Conservation (phyloP, 2,329 filamentous ascomycete species). For the Aspergillus jensenii region DNA sequence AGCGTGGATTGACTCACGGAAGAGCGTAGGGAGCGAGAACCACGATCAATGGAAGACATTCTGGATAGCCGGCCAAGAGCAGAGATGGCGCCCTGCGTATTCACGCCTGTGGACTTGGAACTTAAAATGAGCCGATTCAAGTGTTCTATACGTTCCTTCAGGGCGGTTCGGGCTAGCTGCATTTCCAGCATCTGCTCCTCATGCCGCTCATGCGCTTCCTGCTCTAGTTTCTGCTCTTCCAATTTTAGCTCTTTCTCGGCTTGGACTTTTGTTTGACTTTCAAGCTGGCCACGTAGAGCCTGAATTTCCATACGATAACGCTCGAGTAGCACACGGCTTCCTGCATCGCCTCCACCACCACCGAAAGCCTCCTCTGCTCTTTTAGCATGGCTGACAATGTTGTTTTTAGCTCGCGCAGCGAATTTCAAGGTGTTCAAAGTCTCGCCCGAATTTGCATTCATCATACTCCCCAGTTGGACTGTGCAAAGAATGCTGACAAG, state of each 20-base stretch:
- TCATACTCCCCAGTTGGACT: constrained; percentile 78
- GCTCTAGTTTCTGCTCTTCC: constrained; percentile 72
- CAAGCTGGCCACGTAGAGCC: constrained; percentile 76
- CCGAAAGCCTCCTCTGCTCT: constrained; percentile 86
- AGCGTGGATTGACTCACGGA: constrained; percentile 66
- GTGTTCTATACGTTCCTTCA: constrained; percentile 97
- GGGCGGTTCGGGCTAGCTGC: constrained; percentile 89
- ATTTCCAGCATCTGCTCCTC: constrained; percentile 99
- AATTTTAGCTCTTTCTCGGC: constrained; percentile 62
- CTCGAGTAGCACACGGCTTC: constrained; percentile 82
- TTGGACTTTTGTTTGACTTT: constrained; percentile 71
- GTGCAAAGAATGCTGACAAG: constrained; percentile 97
- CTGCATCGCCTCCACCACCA: constrained; percentile 73
- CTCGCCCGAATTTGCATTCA: constrained; percentile 76
- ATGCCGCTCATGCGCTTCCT: constrained; percentile 80
- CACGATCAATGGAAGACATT: constrained; percentile 51
- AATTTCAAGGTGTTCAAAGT: constrained; percentile 97
- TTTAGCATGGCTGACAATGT: constrained; percentile 95
- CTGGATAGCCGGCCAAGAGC: constrained; percentile 65
- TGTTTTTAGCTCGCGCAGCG: constrained; percentile 94
- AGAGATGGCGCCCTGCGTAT: constrained; percentile 70
- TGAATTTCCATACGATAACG: constrained; percentile 91
- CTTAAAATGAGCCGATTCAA: constrained; percentile 92
- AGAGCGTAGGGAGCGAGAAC: constrained; percentile 61
- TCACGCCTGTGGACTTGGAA: constrained; percentile 94